Percentiles rank a stretch among this genome's conserved stretches.
Conservation (phyloP, 148 eudicot species). For the Fagopyrum homotropicum region DNA sequence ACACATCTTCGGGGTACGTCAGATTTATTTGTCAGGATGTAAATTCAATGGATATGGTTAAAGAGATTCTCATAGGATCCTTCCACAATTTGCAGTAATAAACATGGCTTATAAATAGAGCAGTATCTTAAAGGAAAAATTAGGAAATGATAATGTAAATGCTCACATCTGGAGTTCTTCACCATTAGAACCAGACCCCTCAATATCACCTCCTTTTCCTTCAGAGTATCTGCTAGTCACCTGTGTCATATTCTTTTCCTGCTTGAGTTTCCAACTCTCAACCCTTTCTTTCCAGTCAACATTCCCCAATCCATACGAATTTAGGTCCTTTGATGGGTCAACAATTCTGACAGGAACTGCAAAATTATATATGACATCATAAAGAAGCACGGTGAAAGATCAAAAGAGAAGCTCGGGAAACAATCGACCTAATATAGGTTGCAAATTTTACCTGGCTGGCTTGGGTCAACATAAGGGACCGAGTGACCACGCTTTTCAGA, state of each 20-base stretch:
- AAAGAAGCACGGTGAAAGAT: background rate
- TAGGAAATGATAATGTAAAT: conserved; percentile 10
- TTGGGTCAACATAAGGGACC: conserved; percentile 78
- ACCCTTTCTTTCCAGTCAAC: conserved; percentile 99
- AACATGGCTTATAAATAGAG: background rate
- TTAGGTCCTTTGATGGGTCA: conserved; percentile 94
- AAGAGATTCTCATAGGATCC: background rate
- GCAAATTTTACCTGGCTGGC: conserved; percentile 64
- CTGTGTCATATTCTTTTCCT: conserved; percentile 68
- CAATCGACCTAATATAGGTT: background rate
- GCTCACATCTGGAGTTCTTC: conserved; percentile 96
- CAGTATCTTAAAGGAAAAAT: background rate
- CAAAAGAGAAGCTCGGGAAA: background rate
- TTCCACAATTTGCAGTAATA: background rate
- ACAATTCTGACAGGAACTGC: conserved; percentile 93
- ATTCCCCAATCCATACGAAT: conserved; percentile 83
- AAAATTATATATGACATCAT: conserved; percentile 13
- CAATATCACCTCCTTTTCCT: conserved; percentile 85
- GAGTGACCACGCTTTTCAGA: conserved; percentile 71
- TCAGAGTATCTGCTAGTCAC: conserved; percentile 57
- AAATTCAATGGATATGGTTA: background rate
- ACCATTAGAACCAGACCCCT: conserved; percentile 96
- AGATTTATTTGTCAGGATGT: background rate
- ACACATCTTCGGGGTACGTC: background rate
- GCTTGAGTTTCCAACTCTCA: conserved; percentile 97